These are phyloP conservation scores for Platismatia glauca DNA, from an alignment of 495 filamentous ascomycete species.

Conservation along the genomic window DNA sequence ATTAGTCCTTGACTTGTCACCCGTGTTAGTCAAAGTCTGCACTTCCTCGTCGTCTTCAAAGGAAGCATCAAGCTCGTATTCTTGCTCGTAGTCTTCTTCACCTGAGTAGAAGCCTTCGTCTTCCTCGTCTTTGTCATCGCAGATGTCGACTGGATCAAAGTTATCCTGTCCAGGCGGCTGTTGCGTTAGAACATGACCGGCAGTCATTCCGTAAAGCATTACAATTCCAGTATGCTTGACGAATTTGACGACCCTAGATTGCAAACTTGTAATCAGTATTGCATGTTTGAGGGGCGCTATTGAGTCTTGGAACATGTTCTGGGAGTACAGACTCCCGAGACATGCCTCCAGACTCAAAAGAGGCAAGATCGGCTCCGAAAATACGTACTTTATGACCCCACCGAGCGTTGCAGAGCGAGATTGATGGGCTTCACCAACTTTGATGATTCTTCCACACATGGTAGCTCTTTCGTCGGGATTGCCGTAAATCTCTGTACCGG, in stretches of 20 bases:
- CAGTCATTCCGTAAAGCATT: slow-evolving; percentile 8
- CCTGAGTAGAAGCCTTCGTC: neutral
- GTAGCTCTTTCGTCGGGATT: neutral
- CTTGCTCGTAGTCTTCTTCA: no score
- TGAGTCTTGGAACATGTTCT: neutral
- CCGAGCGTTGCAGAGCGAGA: slow-evolving; percentile 19
- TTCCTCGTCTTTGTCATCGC: neutral
- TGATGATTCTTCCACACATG: slow-evolving; percentile 2
- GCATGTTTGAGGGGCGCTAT: neutral
- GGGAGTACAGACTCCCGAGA: neutral
- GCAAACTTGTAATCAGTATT: neutral
- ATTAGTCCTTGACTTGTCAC: neutral
- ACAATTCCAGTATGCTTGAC: neutral
- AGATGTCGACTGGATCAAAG: neutral
- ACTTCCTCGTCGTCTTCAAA: neutral
- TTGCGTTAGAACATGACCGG: slow-evolving; percentile 3
- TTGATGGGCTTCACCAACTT: neutral
- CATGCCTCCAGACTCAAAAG: neutral
- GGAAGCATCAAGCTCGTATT: neutral
- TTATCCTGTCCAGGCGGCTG: neutral
- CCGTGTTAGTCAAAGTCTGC: neutral
- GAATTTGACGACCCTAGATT: neutral
- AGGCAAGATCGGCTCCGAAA: neutral
- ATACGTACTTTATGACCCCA: slow-evolving; percentile 19
- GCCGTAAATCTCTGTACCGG: neutral